Evolutionary conservation across 768 basidiomycete genomes (phyloP), one percentile per base, ranked within the genome.

Genomic region (Basidioascus undulatus): DNA sequence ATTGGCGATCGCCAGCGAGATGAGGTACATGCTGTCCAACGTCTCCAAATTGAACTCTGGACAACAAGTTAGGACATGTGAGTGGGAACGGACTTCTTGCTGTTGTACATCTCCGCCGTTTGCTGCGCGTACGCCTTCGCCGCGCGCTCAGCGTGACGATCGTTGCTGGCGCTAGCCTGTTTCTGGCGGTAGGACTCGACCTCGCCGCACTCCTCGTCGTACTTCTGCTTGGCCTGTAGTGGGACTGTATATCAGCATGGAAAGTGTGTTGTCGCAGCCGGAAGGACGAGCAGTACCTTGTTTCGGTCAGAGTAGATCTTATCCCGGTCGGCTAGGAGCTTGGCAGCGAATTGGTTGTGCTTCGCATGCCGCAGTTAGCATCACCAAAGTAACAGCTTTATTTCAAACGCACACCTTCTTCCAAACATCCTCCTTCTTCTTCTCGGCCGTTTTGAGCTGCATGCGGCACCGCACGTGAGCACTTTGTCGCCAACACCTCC

Each of bases 201-300:
- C 54, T 81, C 78, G 13, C 53, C 51, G 53, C 81, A 83, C 48
- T 79, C 72, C 23, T 72, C 73, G 48, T 82, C 75, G 51, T 83
- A 83, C 80, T 74, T 75, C 52, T 70, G 67, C 56, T 74, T 74
- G 42, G 61, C 65, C 74, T 76, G 46, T 32, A n/a, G n/a, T 37
- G 24, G 28, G 11, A 6, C 8, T 7, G 16, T 36, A 19, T 21
- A 5, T 39, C 16, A 43, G 46, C 25, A 39, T 34, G 23, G 30
- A 4, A 3, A 25, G 12, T 18, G 25, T 41, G 30, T 25, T n/a
- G n/a, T n/a, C n/a, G n/a, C n/a, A n/a, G n/a, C n/a, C n/a, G n/a
- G n/a, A n/a, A n/a, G n/a, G n/a, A n/a, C n/a, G n/a, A n/a, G n/a
- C n/a, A n/a, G 41, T 40, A 77, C 80, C 67, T 80, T 82, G 31